Percentiles rank a stretch among this genome's conserved stretches.
phyloP scores from a whole-genome alignment of 2,329 filamentous ascomycete species.

The Pseudocercospora ulei region DNA sequence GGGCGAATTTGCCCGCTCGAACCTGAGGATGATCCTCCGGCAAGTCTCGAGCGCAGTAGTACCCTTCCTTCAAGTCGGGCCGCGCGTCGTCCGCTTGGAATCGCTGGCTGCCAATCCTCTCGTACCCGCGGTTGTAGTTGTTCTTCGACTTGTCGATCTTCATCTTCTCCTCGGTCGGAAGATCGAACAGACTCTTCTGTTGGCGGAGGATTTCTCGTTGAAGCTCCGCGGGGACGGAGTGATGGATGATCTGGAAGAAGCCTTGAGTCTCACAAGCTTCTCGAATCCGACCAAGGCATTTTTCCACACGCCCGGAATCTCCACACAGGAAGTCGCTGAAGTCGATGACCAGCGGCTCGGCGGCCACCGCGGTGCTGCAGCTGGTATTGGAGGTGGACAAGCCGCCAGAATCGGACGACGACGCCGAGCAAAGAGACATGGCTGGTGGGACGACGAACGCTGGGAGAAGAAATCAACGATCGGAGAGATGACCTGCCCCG shows the following conservation, averaged over 20 bases:
- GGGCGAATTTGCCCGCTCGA: neutral
- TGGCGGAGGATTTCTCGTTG: slow-evolving; percentile 4
- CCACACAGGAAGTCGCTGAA: too few species aligned
- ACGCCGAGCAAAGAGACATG: too few species aligned
- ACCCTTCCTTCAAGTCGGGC: neutral
- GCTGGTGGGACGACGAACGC: too few species aligned
- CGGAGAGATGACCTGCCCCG: too few species aligned
- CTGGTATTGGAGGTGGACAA: too few species aligned
- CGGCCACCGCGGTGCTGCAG: too few species aligned
- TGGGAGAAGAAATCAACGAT: too few species aligned
- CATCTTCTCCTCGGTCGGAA: neutral
- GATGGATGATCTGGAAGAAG: slow-evolving; percentile 17
- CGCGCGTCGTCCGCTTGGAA: neutral
- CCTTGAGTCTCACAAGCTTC: too few species aligned
- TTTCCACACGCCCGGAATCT: too few species aligned
- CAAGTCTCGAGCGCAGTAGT: slow-evolving; percentile 3
- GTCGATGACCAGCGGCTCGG: too few species aligned
- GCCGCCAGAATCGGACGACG: too few species aligned
- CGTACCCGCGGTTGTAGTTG: slow-evolving; percentile 5
- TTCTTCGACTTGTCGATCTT: slow-evolving; percentile 6
- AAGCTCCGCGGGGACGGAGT: neutral
- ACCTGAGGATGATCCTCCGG: neutral
- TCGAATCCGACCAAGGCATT: too few species aligned
- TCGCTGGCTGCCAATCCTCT: neutral
- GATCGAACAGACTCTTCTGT: slow-evolving; percentile 1